phyloP scores from a whole-genome alignment of 1,284 basidiomycete genomes.

The Tylopilus orsonianus region DNA sequence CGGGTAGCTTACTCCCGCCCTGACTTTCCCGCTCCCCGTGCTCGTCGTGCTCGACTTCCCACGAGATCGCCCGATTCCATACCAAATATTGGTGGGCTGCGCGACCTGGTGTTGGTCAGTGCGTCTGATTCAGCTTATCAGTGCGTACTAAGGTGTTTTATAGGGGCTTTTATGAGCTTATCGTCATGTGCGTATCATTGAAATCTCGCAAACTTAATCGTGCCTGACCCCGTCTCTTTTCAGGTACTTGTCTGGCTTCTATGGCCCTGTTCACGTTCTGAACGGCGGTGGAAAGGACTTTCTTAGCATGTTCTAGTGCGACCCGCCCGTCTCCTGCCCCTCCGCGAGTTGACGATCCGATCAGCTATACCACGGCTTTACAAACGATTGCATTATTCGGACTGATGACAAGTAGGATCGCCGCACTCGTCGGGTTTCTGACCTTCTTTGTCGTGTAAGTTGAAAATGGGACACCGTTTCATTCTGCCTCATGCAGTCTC shows the following conservation, averaged over 20 bases:
- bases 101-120: constrained; percentile 61
- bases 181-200: constrained; percentile 50
- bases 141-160: constrained; percentile 9
- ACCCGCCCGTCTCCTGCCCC: constrained; percentile 20
- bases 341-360: constrained; percentile 3
- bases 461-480: constrained; percentile 7
- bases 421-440: constrained; percentile 60
- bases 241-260: constrained; percentile 60
- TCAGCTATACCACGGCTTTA: constrained; percentile 54
- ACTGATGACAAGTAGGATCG: constrained; percentile 65
- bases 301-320: constrained; percentile 64
- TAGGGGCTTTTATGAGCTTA: constrained; percentile 52
- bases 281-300: constrained; percentile 56
- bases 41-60: constrained; percentile 73
- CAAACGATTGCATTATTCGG: constrained; percentile 81
- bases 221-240: constrained; percentile 14
- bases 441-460: constrained; percentile 61
- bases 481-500: constrained; percentile 1
- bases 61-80: constrained; percentile 53
- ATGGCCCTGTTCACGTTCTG: constrained; percentile 34
- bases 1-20: constrained; percentile 42
- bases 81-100: constrained; percentile 56
- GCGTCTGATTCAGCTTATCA: constrained; percentile 6
- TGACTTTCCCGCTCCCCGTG: constrained; percentile 43
- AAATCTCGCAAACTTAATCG: not conserved